Conservation (phyloP, 805 yeast genomes). For the Kodamaea hsintzibuensis region DNA sequence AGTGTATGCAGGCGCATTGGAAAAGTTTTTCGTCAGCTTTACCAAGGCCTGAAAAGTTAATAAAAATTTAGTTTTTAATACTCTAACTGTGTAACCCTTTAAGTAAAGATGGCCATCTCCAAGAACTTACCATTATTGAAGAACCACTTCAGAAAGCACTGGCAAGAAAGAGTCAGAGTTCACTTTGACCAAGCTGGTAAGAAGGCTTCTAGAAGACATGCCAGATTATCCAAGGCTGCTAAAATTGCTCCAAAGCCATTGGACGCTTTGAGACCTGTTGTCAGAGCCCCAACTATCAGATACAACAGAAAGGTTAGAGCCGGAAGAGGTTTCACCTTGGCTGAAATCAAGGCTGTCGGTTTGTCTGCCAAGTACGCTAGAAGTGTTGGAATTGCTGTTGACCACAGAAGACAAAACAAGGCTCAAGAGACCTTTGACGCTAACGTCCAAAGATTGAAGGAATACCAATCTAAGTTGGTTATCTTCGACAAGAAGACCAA, state of each 20-base stretch:
- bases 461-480: conserved; percentile 93
- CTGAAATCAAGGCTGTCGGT: conserved; percentile 98
- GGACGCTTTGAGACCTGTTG: conserved; percentile 95
- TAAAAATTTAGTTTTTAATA: conserved; percentile 8
- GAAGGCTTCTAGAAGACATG: conserved; percentile 94
- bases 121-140: conserved; percentile 98
- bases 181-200: conserved; percentile 99
- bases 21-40: conserved; percentile 7
- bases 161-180: conserved; percentile 99
- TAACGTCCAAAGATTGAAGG: conserved; percentile 95
- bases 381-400: conserved; percentile 98
- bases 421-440: conserved; percentile 91
- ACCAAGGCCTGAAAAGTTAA: background rate
- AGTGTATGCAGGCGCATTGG: conserved; percentile 3
- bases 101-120: conserved; percentile 75
- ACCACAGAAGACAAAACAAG: conserved; percentile 99
- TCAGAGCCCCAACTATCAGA: conserved; percentile 97
- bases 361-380: conserved; percentile 89
- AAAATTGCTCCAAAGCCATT: conserved; percentile 96
- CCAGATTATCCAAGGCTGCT: conserved; percentile 94
- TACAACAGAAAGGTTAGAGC: conserved; percentile 99
- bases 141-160: conserved; percentile 99
- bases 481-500: conserved; percentile 88
- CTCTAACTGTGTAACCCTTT: conserved; percentile 13
- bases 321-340: conserved; percentile 98